These are phyloP conservation scores for Colletotrichum sp. DNA, from an alignment of 2,329 filamentous ascomycete species.

Conservation along the genomic window DNA sequence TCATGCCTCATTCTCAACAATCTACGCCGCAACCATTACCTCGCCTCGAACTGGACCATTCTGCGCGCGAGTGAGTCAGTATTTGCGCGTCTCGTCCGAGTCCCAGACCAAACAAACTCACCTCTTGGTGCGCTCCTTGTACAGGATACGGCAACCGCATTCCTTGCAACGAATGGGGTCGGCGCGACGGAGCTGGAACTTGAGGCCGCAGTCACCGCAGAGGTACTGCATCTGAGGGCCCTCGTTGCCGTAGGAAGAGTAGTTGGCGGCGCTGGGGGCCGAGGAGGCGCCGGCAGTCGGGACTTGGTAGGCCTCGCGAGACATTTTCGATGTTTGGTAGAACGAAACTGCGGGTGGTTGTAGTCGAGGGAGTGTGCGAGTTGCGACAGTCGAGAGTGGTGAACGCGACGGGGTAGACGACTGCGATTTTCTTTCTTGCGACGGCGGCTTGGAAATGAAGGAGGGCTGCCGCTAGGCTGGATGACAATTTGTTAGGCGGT, in stretches of 20 bases:
- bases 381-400: background rate
- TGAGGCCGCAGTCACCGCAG: conserved; percentile 85
- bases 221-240: conserved; percentile 70
- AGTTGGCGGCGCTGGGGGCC: conserved; percentile 46
- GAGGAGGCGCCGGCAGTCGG: conserved; percentile 58
- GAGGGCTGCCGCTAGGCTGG: background rate
- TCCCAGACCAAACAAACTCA: conserved; percentile 55
- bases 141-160: conserved; percentile 93
- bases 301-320: conserved; percentile 80
- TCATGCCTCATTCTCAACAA: background rate
- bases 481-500: conserved; percentile 22
- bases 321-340: conserved; percentile 45
- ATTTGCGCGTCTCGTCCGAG: background rate
- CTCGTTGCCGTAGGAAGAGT: conserved; percentile 46
- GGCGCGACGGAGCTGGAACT: conserved; percentile 76
- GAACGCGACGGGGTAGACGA: background rate
- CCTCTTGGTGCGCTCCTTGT: conserved; percentile 98
- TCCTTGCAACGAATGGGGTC: conserved; percentile 88
- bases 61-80: conserved; percentile 50
- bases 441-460: conserved; percentile 2
- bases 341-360: background rate
- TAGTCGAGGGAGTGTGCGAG: background rate
- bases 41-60: conserved; percentile 98
- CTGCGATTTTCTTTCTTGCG: background rate
- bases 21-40: conserved; percentile 50